Base-by-base conservation (phyloP, 2,329 filamentous ascomycete species). In the Paecilomyces formosus region DNA sequence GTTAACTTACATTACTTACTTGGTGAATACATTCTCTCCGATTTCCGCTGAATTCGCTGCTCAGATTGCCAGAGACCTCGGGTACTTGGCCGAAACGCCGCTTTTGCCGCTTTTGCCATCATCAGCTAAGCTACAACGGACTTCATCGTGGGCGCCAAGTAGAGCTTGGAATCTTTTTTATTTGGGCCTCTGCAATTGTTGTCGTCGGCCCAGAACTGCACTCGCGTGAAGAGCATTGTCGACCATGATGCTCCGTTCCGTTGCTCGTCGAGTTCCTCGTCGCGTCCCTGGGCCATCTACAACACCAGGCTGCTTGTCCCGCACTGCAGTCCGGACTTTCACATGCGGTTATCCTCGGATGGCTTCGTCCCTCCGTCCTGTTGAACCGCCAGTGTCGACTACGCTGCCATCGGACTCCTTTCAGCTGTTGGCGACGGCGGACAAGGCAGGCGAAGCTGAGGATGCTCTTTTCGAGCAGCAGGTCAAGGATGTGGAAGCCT, bases 381-480 rank as follows among this genome's bases (percentile, higher is more conserved):
- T 87, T 51, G 71, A 83, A 15, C 85, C 85, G 24, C 85, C 87
- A 15, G 73, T 90, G 24, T 86, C 87, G 15, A 78, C 80, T 21
- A 74, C 79, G 8, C 77, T 86, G 2, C 81, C 88, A 0, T 85
- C 88, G 58, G 91, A 96, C 69, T 84, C 89, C 28, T 97, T 93
- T 77, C 93, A 97, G 72, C 82, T 97, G 13, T 82, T 97, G 0
- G 82, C 90, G 49, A 90, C 92, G 64, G 76, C 83, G 31, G 79
- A 88, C 58, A 97, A 97, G 74, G 79, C 88, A 0, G 91, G 91
- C 15, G 80, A 82, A 18, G 85, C 90, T 0, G 94, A 97, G 74
- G 92, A 97, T 75, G 85, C 85, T 0, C 81, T 97, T 1, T 96
- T 92, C 73, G 85, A 92, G 50, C 84, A 89, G 62, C 90, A 97